Base-by-base conservation (phyloP, 2,329 filamentous ascomycete species). In the Ceratocystis harringtonii region DNA sequence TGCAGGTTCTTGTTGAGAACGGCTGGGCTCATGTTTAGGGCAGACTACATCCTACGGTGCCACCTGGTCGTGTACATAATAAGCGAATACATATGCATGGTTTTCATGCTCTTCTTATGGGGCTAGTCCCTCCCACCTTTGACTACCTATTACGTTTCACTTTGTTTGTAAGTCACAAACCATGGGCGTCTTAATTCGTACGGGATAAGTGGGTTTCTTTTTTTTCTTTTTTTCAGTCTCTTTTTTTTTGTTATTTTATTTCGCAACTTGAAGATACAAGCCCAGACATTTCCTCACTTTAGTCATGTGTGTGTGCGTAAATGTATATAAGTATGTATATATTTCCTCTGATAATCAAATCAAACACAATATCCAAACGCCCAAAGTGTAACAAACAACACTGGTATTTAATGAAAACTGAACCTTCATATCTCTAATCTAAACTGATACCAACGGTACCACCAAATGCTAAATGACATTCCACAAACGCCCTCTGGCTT, bases 11-110 rank as follows among this genome's bases (percentile, higher is more conserved):
- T 65, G 78, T 76, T 48, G 74, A 76, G 68, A 82, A 80, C 70
- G 82, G 82, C 1, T 85, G 82, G 83, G 78, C 78, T 66, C 82
- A 85, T 76, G 76, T 81, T 67, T 82, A 69, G 60, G 44, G 10
- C 36, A 41, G 12, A 41, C 36, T 28, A 19, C 30, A 28, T 12
- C 22, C 25, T 10, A 52, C 7, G 8, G 12, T 57, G 50, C 41
- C 10, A 8, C 36, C 45, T 41, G 4, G 45, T 25, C 48, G 12
- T 52, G 48, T 25, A 25, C 8, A 25, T 17, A 15, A 10, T 25
- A 25, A 25, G 12, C 48, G 22, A 22, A 8, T 22, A 7, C 48
- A 25, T 36, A 8, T 41, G 10, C 36, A 41, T 10, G 12, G 45
- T 50, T 50, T 17, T 22, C 6, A n/a, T 8, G 22, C 15, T 22